Percentiles rank a stretch among this genome's conserved stretches.
phyloP scores from a whole-genome alignment of 2,329 filamentous ascomycete species.

The Huntiella omanensis region DNA sequence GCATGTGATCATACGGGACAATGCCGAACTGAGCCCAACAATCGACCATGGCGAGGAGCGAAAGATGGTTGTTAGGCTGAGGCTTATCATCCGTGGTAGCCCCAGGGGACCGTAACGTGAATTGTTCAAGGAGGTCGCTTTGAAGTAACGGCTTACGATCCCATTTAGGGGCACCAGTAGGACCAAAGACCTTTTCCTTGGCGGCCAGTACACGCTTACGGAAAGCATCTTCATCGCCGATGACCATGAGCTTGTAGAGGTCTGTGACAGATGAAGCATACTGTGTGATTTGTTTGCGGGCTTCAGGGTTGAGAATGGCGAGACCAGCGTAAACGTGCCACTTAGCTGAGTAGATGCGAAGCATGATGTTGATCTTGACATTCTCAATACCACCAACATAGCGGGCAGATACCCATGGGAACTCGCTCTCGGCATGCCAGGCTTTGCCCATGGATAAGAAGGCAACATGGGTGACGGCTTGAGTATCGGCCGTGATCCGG shows the following conservation, averaged over 20 bases:
- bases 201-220: slow-evolving; percentile 46
- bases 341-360: slow-evolving; percentile 95
- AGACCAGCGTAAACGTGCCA: slow-evolving; percentile 99
- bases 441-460: slow-evolving; percentile 96
- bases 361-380: slow-evolving; percentile 94
- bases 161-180: slow-evolving; percentile 44
- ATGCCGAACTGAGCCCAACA: slow-evolving; percentile 92
- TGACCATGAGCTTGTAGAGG: slow-evolving; percentile 92
- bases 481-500: slow-evolving; percentile 92
- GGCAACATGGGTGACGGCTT: slow-evolving; percentile 92
- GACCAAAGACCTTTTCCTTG: slow-evolving; percentile 53
- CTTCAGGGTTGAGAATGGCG: slow-evolving; percentile 88
- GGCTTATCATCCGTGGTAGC: slow-evolving; percentile 27
- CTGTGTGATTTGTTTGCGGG: slow-evolving; percentile 79
- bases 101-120: slow-evolving; percentile 46
- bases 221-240: slow-evolving; percentile 59
- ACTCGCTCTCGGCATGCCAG: slow-evolving; percentile 88
- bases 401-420: slow-evolving; percentile 90
- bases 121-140: slow-evolving; percentile 72
- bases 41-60: slow-evolving; percentile 88
- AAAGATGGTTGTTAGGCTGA: slow-evolving; percentile 87
- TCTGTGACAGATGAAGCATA: slow-evolving; percentile 87
- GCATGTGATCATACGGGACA: slow-evolving; percentile 97
- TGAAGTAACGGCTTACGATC: slow-evolving; percentile 51
- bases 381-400: slow-evolving; percentile 97